Evolutionary conservation across 257 asterid species (phyloP), one percentile per base, ranked within the genome.

Genomic region (Solanum okadae): DNA sequence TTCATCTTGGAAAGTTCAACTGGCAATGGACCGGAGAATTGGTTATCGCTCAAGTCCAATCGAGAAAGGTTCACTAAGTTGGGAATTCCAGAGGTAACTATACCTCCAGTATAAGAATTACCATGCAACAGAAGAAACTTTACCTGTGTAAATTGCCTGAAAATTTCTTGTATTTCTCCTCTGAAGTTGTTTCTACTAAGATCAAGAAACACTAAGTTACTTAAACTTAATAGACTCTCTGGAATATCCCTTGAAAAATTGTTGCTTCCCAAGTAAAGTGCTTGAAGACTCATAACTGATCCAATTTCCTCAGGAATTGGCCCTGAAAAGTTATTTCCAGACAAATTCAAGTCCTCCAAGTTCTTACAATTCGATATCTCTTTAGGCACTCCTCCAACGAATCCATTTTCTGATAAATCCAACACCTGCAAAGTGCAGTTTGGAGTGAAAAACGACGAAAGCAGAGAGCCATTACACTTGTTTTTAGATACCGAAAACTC

Each of bases 181-280:
- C 94, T 93, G 56, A 97, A 97, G 37, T 49, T 87, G 86, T 96
- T 97, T 18, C 86, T 86, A 89, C 99, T 96, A 34, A 95, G 84
- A 91, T 97, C 99, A 10, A 97, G 94, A 89, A 94, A 94, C 81
- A 85, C 89, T 88, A 97, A 90, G 61, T 90, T 94, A 27, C 71
- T 84, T 20, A 95, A 90, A 46, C 90, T 88, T 25, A 90, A 83
- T 76, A 97, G 89, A 27, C 90, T 90, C 46, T 92, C 91, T 1
- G 99, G 99, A 88, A 97, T 96, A 8, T 94, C 93, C 49, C 98
- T 92, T 14, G 95, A 96, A 86, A 97, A 96, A 8, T 40, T 92
- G 87, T 97, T 97, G 23, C 67, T 90, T 8, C 99, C 99, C 83
- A 97, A 87, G 87, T 92, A 90, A 59, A 97, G 96, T 46, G 89